phyloP scores from a whole-genome alignment of 2,329 filamentous ascomycete genomes.

The Arachnomyces sp. region DNA sequence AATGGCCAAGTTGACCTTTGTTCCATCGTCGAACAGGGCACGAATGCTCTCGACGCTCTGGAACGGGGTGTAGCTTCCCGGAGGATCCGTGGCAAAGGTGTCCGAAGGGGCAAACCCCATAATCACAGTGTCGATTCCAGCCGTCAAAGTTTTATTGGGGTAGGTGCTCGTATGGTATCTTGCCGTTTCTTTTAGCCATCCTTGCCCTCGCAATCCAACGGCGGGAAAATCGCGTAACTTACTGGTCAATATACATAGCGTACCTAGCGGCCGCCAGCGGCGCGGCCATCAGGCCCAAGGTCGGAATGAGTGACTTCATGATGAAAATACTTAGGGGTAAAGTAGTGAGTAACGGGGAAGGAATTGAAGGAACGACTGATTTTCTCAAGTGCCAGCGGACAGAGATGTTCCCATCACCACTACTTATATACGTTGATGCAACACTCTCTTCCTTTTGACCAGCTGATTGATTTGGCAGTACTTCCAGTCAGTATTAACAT shows the following conservation, averaged over 20 bases:
- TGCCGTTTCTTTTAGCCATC: conserved; percentile 5
- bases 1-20: conserved; percentile 62
- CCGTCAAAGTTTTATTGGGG: conserved; percentile 27
- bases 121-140: conserved; percentile 48
- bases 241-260: conserved; percentile 45
- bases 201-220: background rate
- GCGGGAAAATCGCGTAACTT: conserved; percentile 12
- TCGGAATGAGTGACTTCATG: conserved; percentile 5
- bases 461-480: too few species aligned
- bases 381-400: too few species aligned
- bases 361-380: too few species aligned
- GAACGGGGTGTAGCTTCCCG: conserved; percentile 46
- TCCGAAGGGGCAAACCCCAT: conserved; percentile 48
- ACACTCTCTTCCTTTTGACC: too few species aligned
- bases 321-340: too few species aligned
- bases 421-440: too few species aligned
- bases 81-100: conserved; percentile 41
- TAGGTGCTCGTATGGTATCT: conserved; percentile 38
- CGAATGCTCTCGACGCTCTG: conserved; percentile 46
- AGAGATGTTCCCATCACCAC: too few species aligned
- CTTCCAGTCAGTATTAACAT: too few species aligned
- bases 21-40: conserved; percentile 45
- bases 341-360: too few species aligned
- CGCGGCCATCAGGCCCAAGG: conserved; percentile 23
- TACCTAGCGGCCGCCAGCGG: conserved; percentile 26